Base-by-base conservation (phyloP, 2,329 filamentous ascomycete species). In the Beauveria rudraprayagi region DNA sequence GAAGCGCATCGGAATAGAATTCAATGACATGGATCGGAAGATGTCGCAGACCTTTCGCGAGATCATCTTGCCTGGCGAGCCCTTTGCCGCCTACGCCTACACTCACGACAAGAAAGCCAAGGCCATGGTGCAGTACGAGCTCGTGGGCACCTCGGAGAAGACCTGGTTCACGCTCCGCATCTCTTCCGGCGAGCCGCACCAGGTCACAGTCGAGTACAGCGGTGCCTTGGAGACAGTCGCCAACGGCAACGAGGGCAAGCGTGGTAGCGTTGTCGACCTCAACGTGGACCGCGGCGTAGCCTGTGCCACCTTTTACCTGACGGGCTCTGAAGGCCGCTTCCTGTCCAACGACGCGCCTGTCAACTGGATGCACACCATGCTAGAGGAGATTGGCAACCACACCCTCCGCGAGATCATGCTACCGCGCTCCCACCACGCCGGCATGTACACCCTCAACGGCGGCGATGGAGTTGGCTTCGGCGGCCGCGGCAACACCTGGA, bases 371-470 rank as follows among this genome's bases (percentile, higher is more conserved):
- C 66, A 68, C 28, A 28, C 51, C 2, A 58, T 67, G 59, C 63
- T 72, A 7, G 57, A 60, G 0, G 63, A 69, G 14, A 68, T 73
- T 8, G 67, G 68, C 2, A 22, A 71, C 11, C 34, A 67, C 9
- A 63, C 67, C 2, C 68, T 74, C 2, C 66, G 70, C 7, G 66
- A 73, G 34, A 66, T 74, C 26, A 47, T 67, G 19, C 63, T 74
- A 28, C 70, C 71, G 1, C 67, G 70, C 0, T 70, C 72, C 2
- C 72, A 74, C 61, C 69, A 73, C 62, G 56, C 67, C 0, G 72
- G 70, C 56, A 63, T 71, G 66, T 70, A 64, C 57, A 63, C 63
- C 41, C 47, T n/a, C 19, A 14, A 34, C 1, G 8, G 40, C 8
- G 1, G 11, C 1, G 3, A 3, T 11, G 30, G 30, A 11, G 11